A percentile compares a stretch with the other conserved stretches of the same genome.
Evolutionary conservation across 2,329 filamentous ascomycete genomes (phyloP).

Genomic region (Cladosporium sp.): DNA sequence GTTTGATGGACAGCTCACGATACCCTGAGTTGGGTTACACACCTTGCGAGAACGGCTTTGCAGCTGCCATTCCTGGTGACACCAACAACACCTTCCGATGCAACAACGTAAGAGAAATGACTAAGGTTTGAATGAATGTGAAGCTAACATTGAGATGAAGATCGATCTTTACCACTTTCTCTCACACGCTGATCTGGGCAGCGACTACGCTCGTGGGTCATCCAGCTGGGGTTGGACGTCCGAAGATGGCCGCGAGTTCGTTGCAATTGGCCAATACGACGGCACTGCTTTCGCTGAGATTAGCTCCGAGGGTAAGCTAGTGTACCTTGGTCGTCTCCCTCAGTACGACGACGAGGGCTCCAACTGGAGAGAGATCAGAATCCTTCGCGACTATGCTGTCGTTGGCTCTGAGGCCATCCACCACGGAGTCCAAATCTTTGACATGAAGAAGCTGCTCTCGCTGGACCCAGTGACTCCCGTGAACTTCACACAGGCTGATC

Average conservation of each 20-base stretch:
- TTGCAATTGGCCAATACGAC: slow-evolving; percentile 56
- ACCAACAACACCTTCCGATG: slow-evolving; percentile 45
- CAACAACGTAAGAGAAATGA: slow-evolving; percentile 2
- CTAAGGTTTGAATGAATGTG: too few species aligned
- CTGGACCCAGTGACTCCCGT: slow-evolving; percentile 46
- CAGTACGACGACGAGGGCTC: slow-evolving; percentile 47
- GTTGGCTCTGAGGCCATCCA: slow-evolving; percentile 48
- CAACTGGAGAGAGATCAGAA: slow-evolving; percentile 56
- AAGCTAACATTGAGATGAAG: slow-evolving; percentile 20
- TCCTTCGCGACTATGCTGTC: slow-evolving; percentile 45
- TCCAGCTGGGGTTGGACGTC: slow-evolving; percentile 58
- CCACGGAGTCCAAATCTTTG: slow-evolving; percentile 64
- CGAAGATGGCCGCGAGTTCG: slow-evolving; percentile 54
- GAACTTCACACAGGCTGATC: slow-evolving; percentile 43
- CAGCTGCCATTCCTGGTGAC: slow-evolving; percentile 48
- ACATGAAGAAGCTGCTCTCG: slow-evolving; percentile 58
- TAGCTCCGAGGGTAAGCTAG: slow-evolving; percentile 50
- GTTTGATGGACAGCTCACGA: slow-evolving; percentile 38
- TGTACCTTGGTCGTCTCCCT: slow-evolving; percentile 56
- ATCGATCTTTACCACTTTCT: slow-evolving; percentile 60
- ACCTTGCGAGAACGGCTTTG: slow-evolving; percentile 46
- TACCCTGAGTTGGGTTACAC: slow-evolving; percentile 42
- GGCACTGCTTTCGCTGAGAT: slow-evolving; percentile 58
- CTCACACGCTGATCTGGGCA: slow-evolving; percentile 55
- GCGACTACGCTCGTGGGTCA: slow-evolving; percentile 44